These are phyloP conservation scores for Casaregolazyma suthepensis DNA, from an alignment of 1,139 yeast species.

Conservation along the genomic window DNA sequence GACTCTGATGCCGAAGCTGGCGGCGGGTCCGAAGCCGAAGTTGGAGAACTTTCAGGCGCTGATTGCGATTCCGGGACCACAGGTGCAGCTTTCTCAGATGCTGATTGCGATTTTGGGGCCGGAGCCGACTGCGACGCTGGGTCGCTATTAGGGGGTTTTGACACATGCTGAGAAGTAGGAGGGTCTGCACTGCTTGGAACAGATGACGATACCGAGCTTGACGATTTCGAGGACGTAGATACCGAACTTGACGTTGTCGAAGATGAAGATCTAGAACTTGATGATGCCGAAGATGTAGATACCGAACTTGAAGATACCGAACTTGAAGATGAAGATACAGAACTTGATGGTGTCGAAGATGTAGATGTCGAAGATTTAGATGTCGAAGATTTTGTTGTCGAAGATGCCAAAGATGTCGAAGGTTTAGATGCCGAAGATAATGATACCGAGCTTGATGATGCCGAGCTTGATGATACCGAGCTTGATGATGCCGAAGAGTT, in stretches of 20 bases:
- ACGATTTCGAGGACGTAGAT: neutral
- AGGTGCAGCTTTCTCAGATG: neutral
- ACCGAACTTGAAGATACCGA: neutral
- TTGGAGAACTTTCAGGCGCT: neutral
- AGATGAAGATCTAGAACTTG: neutral
- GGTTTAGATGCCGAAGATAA: no score
- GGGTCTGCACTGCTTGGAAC: neutral
- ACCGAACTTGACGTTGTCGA: slow-evolving; percentile 4
- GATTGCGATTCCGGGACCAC: neutral
- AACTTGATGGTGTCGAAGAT: slow-evolving; percentile 7
- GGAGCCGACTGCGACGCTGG: neutral
- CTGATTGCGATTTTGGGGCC: neutral
- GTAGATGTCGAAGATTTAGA: slow-evolving; percentile 10
- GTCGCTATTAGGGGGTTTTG: neutral
- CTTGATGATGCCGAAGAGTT: slow-evolving; percentile 3
- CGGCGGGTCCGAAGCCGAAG: neutral
- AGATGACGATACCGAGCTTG: neutral
- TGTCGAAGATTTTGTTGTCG: no score
- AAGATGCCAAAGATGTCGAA: no score
- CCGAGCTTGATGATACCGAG: neutral
- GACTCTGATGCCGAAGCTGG: neutral
- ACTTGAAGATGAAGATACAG: slow-evolving; percentile 3
- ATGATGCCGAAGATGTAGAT: neutral
- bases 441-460: no score
- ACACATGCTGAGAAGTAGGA: neutral